Evolutionary conservation across 352 stramenopile genomes (phyloP).

Genomic region (Globisporangium polare): DNA sequence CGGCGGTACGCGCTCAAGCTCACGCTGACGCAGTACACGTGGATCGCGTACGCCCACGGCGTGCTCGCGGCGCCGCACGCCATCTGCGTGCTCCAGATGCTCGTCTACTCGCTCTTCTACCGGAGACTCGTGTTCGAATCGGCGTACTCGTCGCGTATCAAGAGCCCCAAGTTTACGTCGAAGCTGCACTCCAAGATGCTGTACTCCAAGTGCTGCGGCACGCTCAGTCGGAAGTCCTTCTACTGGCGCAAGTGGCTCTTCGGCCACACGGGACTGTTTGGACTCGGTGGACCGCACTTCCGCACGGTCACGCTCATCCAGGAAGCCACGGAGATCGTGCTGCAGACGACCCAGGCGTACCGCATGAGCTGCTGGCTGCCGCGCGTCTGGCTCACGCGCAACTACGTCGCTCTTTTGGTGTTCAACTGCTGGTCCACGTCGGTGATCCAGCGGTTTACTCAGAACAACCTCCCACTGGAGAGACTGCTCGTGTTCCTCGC

Average conservation of each 20-base stretch:
- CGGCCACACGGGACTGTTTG: constrained; percentile 19
- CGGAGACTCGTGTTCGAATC: constrained; percentile 10
- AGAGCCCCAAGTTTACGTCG: neutral
- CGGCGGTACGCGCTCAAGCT: constrained; percentile 11
- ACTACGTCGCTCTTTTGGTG: constrained; percentile 14
- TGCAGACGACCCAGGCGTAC: constrained; percentile 28
- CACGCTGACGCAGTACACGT: constrained; percentile 8
- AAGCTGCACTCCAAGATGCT: neutral
- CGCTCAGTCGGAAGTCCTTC: constrained; percentile 3
- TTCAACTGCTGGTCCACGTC: constrained; percentile 23
- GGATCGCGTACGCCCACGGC: constrained; percentile 11
- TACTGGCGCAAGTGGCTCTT: constrained; percentile 19
- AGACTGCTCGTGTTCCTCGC: constrained; percentile 16
- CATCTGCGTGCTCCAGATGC: constrained; percentile 14
- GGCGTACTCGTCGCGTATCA: neutral
- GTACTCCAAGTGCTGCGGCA: neutral
- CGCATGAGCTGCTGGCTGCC: constrained; percentile 16
- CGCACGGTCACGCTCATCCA: constrained; percentile 21
- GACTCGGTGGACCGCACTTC: constrained; percentile 22
- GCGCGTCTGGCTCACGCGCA: constrained; percentile 9
- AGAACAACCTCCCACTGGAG: constrained; percentile 8
- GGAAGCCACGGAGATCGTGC: constrained; percentile 21
- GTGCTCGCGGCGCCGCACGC: constrained; percentile 12
- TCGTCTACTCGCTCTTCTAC: constrained; percentile 11
- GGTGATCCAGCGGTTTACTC: constrained; percentile 10